phyloP scores from a whole-genome alignment of 2,329 filamentous ascomycete genomes.

The Hymenoscyphus linearis region DNA sequence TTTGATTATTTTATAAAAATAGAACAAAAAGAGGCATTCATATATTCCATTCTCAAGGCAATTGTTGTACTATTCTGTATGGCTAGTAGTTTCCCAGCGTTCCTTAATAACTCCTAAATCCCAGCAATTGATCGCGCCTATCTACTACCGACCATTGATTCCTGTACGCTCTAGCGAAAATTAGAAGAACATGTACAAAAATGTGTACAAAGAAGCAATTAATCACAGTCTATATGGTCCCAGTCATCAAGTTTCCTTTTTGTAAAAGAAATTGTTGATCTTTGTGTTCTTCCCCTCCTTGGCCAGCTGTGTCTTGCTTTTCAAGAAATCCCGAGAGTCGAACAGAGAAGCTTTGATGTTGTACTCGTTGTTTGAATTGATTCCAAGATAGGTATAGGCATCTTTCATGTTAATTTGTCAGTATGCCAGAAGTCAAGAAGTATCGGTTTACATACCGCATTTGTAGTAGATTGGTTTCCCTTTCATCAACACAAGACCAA shows the following conservation, averaged over 20 bases:
- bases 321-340: slow-evolving; percentile 38
- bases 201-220: slow-evolving; percentile 15
- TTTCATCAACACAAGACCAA: slow-evolving; percentile 51
- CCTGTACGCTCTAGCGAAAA: not conserved
- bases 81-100: not conserved
- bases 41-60: too few species aligned
- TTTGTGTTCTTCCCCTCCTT: slow-evolving; percentile 11
- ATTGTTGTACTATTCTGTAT: not conserved
- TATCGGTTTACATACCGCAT: slow-evolving; percentile 23
- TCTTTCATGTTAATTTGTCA: slow-evolving; percentile 38
- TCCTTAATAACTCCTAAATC: not conserved
- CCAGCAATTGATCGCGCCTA: not conserved
- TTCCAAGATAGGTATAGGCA: slow-evolving; percentile 62
- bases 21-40: too few species aligned
- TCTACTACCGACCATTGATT: not conserved
- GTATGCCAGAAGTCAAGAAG: not conserved
- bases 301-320: slow-evolving; percentile 6
- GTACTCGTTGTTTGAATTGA: slow-evolving; percentile 56
- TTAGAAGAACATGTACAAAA: not conserved
- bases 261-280: slow-evolving; percentile 16
- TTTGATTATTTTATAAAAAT: too few species aligned
- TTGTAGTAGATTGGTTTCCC: slow-evolving; percentile 69
- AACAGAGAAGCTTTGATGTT: slow-evolving; percentile 56
- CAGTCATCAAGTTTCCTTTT: slow-evolving; percentile 18
- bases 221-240: slow-evolving; percentile 15